Conservation (phyloP, 331 rosid species). For the Saraca asoca region DNA sequence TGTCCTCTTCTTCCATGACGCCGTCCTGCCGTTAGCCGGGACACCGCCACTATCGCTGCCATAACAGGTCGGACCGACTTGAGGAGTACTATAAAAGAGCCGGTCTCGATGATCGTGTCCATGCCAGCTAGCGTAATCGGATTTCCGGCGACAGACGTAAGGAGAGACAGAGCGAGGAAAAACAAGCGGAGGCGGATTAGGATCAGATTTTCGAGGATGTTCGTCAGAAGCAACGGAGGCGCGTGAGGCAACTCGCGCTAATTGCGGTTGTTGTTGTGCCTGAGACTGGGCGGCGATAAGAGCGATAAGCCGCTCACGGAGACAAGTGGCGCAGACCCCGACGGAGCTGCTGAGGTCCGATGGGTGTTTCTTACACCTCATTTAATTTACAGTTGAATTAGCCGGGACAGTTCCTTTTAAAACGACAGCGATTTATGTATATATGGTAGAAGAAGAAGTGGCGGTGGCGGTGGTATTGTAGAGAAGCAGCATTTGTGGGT, state of each 20-base stretch:
- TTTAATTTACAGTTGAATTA: slow-evolving; percentile 18
- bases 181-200: slow-evolving; percentile 52
- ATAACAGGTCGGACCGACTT: slow-evolving; percentile 59
- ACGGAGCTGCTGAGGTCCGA: slow-evolving; percentile 61
- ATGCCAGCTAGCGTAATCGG: slow-evolving; percentile 53
- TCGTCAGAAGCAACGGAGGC: slow-evolving; percentile 33
- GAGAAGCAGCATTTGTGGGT: background rate
- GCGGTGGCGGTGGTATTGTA: background rate
- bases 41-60: background rate
- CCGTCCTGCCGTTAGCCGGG: background rate
- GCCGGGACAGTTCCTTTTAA: no score
- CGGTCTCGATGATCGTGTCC: slow-evolving; percentile 33
- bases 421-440: slow-evolving; percentile 34
- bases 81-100: slow-evolving; percentile 84
- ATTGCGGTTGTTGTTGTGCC: slow-evolving; percentile 30
- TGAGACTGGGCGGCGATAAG: slow-evolving; percentile 60
- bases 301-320: slow-evolving; percentile 62
- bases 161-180: slow-evolving; percentile 97
- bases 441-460: background rate
- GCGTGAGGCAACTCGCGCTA: slow-evolving; percentile 46
- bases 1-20: slow-evolving; percentile 49
- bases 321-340: slow-evolving; percentile 91
- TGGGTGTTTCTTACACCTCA: slow-evolving; percentile 85
- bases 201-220: slow-evolving; percentile 39
- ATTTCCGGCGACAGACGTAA: slow-evolving; percentile 75